These are phyloP conservation scores for Xylariales sp. DNA, from an alignment of 2,329 filamentous ascomycete genomes.

Conservation along the genomic window DNA sequence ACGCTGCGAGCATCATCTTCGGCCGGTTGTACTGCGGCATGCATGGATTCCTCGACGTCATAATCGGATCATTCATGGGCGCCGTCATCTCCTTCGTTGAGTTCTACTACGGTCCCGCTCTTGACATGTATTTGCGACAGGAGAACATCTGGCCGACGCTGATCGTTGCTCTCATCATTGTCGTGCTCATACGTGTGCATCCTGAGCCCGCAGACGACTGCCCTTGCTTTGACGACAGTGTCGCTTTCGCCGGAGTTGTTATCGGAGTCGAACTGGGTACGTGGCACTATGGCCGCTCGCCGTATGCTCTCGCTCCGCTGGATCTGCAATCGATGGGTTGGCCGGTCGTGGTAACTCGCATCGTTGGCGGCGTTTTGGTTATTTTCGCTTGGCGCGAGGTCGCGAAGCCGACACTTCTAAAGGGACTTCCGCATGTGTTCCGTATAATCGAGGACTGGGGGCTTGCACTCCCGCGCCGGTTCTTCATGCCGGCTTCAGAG, in stretches of 20 bases:
- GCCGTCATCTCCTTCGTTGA: conserved; percentile 57
- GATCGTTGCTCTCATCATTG: conserved; percentile 60
- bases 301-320: conserved; percentile 50
- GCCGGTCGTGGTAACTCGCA: conserved; percentile 58
- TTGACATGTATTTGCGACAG: conserved; percentile 71
- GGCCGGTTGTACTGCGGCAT: conserved; percentile 96
- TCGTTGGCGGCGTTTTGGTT: conserved; percentile 74
- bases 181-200: conserved; percentile 80
- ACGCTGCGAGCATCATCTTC: conserved; percentile 83
- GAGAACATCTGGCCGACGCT: conserved; percentile 60
- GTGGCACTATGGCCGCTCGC: conserved; percentile 71
- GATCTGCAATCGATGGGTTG: conserved; percentile 63
- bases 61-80: conserved; percentile 75
- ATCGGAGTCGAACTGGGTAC: conserved; percentile 78
- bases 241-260: conserved; percentile 86
- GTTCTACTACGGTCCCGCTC: conserved; percentile 53
- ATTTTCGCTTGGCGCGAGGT: conserved; percentile 88
- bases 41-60: conserved; percentile 93
- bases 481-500: conserved; percentile 86
- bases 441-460: conserved; percentile 77
- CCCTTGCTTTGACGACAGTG: conserved; percentile 93
- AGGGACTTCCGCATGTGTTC: conserved; percentile 78
- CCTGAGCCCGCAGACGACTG: conserved; percentile 96
- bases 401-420: conserved; percentile 80
- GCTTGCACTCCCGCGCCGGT: conserved; percentile 76